phyloP scores from a whole-genome alignment of 495 filamentous ascomycete species.

The Penicillium egyptiacum region DNA sequence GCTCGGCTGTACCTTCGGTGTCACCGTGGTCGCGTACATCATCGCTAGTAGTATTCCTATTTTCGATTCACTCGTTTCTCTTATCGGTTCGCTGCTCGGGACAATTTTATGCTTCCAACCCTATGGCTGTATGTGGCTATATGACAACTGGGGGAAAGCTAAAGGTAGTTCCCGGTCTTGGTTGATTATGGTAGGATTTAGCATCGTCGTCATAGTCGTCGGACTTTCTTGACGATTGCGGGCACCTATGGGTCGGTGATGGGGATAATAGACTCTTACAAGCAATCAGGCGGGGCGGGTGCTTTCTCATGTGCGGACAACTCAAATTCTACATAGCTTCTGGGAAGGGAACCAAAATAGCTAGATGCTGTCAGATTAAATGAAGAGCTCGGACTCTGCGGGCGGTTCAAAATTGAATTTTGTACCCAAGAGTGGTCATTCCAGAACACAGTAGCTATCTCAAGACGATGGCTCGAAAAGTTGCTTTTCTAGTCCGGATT shows the following conservation, averaged over 20 bases:
- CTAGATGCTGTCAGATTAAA: no score
- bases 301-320: constrained; percentile 19
- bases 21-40: constrained; percentile 61
- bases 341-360: no score
- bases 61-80: constrained; percentile 60
- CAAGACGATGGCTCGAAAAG: no score
- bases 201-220: constrained; percentile 20
- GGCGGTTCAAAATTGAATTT: no score
- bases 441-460: no score
- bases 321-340: constrained; percentile 16
- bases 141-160: constrained; percentile 44
- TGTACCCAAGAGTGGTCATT: no score
- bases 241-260: constrained; percentile 55
- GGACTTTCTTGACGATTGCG: constrained; percentile 47
- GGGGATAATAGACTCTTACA: constrained; percentile 46
- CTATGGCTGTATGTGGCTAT: constrained; percentile 40
- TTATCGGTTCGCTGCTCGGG: constrained; percentile 58
- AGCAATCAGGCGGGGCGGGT: constrained; percentile 12
- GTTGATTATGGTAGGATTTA: constrained; percentile 21
- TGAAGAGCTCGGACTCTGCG: no score
- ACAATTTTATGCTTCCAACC: constrained; percentile 38
- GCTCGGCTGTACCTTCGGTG: constrained; percentile 51
- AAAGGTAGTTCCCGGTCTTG: constrained; percentile 22
- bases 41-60: constrained; percentile 67
- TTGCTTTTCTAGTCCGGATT: no score